Evolutionary conservation across 2,329 filamentous ascomycete genomes (phyloP).

Genomic region (Alternaria atra): DNA sequence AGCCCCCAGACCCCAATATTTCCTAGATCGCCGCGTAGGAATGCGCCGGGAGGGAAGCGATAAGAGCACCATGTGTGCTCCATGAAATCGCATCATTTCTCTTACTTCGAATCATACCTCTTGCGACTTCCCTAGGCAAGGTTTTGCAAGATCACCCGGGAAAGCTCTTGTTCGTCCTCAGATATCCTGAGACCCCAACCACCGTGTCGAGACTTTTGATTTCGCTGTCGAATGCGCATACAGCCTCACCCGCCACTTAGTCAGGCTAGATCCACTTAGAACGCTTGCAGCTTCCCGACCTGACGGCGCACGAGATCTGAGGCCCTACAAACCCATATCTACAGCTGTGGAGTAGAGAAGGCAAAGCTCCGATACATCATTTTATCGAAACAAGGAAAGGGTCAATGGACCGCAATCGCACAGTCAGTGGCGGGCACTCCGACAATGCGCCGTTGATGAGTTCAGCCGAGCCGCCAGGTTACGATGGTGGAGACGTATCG

Average conservation of each 20-base stretch:
- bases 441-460: constrained; percentile 21
- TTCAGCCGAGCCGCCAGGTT: constrained; percentile 22
- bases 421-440: constrained; percentile 9
- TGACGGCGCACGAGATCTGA: not conserved
- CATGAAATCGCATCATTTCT: not conserved
- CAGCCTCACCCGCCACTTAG: not conserved
- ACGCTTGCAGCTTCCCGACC: not conserved
- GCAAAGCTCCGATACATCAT: not conserved
- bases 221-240: not conserved
- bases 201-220: not conserved
- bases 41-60: not conserved
- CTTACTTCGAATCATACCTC: not conserved
- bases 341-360: not conserved
- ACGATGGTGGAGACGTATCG: constrained; percentile 33
- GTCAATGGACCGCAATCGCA: constrained; percentile 18
- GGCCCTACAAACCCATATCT: not conserved
- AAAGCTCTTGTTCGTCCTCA: not conserved
- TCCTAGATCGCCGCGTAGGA: not conserved
- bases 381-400: not conserved
- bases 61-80: constrained; percentile 7
- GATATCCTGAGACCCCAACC: not conserved
- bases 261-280: not conserved
- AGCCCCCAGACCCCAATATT: constrained; percentile 21
- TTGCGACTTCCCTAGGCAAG: not conserved
- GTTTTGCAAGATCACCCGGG: not conserved